Evolutionary conservation across 2,329 filamentous ascomycete species (phyloP), one percentile per base, ranked within the genome.

Genomic region (Aspergillus hortae): DNA sequence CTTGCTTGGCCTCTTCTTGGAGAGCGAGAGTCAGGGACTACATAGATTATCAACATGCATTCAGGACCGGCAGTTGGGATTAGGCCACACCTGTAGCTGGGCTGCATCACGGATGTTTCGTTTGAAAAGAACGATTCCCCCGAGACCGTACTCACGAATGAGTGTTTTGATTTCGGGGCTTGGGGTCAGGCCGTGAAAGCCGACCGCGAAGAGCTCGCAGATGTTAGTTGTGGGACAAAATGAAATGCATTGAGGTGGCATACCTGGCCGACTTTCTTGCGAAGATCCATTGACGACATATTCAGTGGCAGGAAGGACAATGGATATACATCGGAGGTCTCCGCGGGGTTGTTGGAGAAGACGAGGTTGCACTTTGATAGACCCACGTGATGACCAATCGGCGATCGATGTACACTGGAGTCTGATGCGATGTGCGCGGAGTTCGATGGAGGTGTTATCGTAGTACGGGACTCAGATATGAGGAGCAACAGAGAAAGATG

Each of bases 141-240:
- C 75, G 27, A 77, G 54, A 33, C 71, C 70, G 54, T 74, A 69
- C 4, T 68, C 69, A 15, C 61, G 67, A 45, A 76, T 76, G 44
- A 77, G 57, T 6, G 64, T 70, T 54, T 73, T 74, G 56, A 77
- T 73, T 50, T 75, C 68, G 11, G 68, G 60, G 49, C 66, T 74
- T 5, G 68, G 65, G 6, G 63, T 64, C 40, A 68, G 61, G 40
- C 71, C 72, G 52, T 75, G 60, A 38, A 77, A 77, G 19, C 74
- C 74, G 53, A 76, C 71, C 36, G 73, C 70, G 51, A 77, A 76
- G 42, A 76, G 68, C 17, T 17, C 17, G 17, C 17, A 17, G 17
- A 17, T 17, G 17, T 17, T 17, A 17, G 17, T 17, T 17, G 17
- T 17, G 17, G 17, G 17, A 17, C 17, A 17, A 17, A 17, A 2